A percentile compares a stretch with the other conserved stretches of the same genome.
Evolutionary conservation across 2,329 filamentous ascomycete genomes (phyloP).

Genomic region (Fusarium coicis): DNA sequence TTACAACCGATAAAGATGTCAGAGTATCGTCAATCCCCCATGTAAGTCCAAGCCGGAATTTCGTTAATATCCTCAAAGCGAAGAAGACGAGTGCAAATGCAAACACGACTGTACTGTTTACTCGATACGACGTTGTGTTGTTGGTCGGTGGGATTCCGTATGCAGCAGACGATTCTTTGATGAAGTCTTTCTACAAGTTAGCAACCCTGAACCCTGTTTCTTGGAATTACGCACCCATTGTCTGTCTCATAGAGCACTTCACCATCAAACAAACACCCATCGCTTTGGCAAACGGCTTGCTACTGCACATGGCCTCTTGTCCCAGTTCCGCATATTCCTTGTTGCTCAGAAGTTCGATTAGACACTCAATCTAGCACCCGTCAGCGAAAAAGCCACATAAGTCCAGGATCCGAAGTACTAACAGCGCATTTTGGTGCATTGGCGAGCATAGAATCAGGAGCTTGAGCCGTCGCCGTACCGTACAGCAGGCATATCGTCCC

Average conservation of each 20-base stretch:
- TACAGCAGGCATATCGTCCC: background rate
- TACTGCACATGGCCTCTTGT: background rate
- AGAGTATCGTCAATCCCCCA: constrained; percentile 20
- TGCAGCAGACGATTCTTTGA: background rate
- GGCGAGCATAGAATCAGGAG: background rate
- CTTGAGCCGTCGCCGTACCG: background rate
- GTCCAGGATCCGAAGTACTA: rapidly evolving
- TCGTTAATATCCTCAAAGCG: background rate
- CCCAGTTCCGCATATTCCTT: background rate
- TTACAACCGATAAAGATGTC: background rate
- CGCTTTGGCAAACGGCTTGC: background rate
- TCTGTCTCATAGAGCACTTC: constrained; percentile 6
- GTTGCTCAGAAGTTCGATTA: background rate
- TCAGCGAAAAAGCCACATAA: background rate
- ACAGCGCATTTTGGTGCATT: background rate
- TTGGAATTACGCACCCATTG: background rate
- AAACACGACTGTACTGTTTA: background rate
- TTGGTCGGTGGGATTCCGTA: background rate
- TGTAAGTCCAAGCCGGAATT: background rate
- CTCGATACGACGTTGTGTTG: background rate
- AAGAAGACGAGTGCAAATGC: background rate
- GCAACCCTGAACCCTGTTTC: background rate
- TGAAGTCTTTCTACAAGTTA: constrained; percentile 1
- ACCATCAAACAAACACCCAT: constrained; percentile 3
- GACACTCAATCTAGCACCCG: background rate